These are phyloP conservation scores for Paracoccidioides brasiliensis DNA, from an alignment of 2,329 filamentous ascomycete genomes.

Conservation along the genomic window DNA sequence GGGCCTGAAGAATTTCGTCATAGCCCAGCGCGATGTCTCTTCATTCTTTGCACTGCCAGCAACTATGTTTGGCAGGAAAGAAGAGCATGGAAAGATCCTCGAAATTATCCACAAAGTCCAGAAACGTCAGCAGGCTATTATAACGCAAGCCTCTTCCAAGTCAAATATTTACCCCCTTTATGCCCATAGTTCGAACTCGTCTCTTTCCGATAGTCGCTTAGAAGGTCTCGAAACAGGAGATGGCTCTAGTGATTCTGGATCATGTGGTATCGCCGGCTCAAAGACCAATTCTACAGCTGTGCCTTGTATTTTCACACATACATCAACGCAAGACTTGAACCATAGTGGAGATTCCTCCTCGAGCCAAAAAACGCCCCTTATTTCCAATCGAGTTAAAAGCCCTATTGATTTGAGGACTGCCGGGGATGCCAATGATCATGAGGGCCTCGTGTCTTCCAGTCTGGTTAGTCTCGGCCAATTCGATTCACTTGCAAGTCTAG, in stretches of 20 bases:
- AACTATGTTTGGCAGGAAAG: conserved; percentile 64
- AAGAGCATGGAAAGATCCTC: conserved; percentile 57
- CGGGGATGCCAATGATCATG: conserved; percentile 25
- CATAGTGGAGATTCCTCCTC: conserved; percentile 25
- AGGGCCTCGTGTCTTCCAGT: conserved; percentile 23
- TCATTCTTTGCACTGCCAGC: conserved; percentile 82
- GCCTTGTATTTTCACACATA: conserved; percentile 10
- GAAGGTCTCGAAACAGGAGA: conserved; percentile 39
- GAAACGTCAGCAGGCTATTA: conserved; percentile 42
- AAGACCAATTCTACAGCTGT: conserved; percentile 21
- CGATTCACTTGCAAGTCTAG: conserved; percentile 11
- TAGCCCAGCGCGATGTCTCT: conserved; percentile 75
- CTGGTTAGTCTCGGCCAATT: conserved; percentile 12
- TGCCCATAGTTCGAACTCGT: conserved; percentile 40
- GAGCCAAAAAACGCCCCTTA: conserved; percentile 18
- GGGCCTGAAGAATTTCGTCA: conserved; percentile 58
- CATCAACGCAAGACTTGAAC: conserved; percentile 24
- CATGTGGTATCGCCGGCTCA: conserved; percentile 25
- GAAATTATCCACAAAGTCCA: conserved; percentile 65
- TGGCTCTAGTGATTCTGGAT: conserved; percentile 42
- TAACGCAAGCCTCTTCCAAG: conserved; percentile 21
- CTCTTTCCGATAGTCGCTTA: conserved; percentile 38
- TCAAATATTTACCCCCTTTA: conserved; percentile 30
- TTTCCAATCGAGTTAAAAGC: conserved; percentile 22
- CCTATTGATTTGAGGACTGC: conserved; percentile 26